These are phyloP conservation scores for Vaccinium vitisidaea DNA, from an alignment of 148 eudicot genomes.

Conservation along the genomic window DNA sequence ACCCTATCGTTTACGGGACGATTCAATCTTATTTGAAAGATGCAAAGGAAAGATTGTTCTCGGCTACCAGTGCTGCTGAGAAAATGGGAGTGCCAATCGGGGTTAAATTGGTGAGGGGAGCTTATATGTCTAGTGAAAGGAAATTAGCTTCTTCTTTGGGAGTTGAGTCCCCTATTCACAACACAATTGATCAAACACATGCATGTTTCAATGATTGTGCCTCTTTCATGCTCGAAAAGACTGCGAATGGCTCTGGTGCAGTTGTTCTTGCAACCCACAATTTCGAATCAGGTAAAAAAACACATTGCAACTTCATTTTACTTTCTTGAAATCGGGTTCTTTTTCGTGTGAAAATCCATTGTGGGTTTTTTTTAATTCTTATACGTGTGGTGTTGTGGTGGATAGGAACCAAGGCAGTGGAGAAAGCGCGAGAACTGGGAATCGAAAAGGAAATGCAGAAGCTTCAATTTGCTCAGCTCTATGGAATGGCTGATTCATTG, in stretches of 20 bases:
- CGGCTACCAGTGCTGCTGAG: conserved; percentile 48
- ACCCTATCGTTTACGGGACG: conserved; percentile 60
- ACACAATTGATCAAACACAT: conserved; percentile 60
- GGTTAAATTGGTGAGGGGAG: conserved; percentile 87
- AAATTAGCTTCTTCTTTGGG: conserved; percentile 59
- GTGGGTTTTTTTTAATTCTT: not conserved
- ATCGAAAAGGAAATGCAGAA: conserved; percentile 46
- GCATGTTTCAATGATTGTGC: conserved; percentile 74
- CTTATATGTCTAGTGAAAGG: conserved; percentile 74
- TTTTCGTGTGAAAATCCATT: not conserved
- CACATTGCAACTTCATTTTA: not conserved
- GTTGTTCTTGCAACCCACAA: conserved; percentile 92
- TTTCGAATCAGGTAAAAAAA: conserved; percentile 62
- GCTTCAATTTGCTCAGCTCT: conserved; percentile 81
- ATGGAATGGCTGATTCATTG: conserved; percentile 85
- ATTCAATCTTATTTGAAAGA: conserved; percentile 84
- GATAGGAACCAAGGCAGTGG: conserved; percentile 65
- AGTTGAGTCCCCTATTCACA: conserved; percentile 73
- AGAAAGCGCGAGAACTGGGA: conserved; percentile 55
- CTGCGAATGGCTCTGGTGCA: conserved; percentile 52
- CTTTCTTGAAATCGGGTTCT: not conserved
- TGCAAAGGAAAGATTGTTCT: conserved; percentile 54
- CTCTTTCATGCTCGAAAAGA: conserved; percentile 65
- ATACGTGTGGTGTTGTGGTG: not conserved
- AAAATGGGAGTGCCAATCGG: conserved; percentile 73